Percentiles rank a stretch among this genome's conserved stretches.
Evolutionary conservation across 306 rosid species (phyloP).

Genomic region (Prunus mume): DNA sequence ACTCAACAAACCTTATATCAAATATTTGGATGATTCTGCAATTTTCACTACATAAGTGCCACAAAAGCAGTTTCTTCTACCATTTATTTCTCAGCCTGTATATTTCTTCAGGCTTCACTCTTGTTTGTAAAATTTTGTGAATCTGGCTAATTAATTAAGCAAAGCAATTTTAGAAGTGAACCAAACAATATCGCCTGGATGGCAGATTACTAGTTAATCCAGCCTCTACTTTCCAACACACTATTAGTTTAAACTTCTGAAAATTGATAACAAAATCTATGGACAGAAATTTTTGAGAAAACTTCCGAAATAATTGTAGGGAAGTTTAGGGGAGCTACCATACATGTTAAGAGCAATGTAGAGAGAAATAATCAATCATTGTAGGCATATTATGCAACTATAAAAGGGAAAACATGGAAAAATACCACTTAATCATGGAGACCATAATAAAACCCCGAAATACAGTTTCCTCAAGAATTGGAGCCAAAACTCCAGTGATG

Average conservation of each 20-base stretch:
- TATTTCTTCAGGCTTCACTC: background rate
- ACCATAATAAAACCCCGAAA: slow-evolving; percentile 89
- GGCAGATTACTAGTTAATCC: background rate
- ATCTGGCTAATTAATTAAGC: background rate
- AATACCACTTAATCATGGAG: slow-evolving; percentile 89
- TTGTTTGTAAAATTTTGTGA: background rate
- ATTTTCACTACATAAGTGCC: background rate
- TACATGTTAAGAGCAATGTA: background rate
- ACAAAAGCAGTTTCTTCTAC: background rate
- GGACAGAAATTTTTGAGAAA: background rate
- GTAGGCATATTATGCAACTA: background rate
- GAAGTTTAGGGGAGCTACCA: background rate
- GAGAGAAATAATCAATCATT: background rate
- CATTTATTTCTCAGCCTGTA: background rate
- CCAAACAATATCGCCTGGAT: background rate
- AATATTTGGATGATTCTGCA: background rate
- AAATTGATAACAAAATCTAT: background rate
- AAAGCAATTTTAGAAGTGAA: background rate
- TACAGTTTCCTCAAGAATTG: slow-evolving; percentile 89
- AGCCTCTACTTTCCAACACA: background rate
- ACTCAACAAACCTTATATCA: background rate
- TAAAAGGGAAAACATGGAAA: background rate
- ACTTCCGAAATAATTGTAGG: background rate
- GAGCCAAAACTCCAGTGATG: slow-evolving; percentile 88
- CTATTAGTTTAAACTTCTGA: background rate